Percentiles rank a stretch among this genome's conserved stretches.
phyloP scores from a whole-genome alignment of 2,329 filamentous ascomycete genomes.

The Xylariomycetidae sp. region DNA sequence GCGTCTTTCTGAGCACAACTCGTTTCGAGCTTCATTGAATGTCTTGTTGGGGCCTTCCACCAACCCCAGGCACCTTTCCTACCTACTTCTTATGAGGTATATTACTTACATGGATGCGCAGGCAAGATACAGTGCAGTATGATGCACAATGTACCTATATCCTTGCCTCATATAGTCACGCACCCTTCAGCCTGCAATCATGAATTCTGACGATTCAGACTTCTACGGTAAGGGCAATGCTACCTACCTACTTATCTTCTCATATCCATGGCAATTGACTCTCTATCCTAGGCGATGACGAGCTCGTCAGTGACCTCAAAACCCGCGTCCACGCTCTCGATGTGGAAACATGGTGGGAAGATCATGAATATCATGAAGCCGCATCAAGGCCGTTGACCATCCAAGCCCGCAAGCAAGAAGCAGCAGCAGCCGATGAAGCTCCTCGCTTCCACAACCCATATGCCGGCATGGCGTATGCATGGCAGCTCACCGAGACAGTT shows the following conservation, averaged over 20 bases:
- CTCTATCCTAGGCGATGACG: constrained; percentile 46
- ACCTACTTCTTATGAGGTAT: too few species aligned
- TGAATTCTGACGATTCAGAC: constrained; percentile 48
- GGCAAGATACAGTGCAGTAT: too few species aligned
- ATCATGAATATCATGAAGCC: constrained; percentile 14
- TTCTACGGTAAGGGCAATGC: constrained; percentile 54
- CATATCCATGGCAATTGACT: constrained; percentile 7
- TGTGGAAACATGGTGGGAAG: not conserved
- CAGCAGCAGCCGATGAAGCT: constrained; percentile 3
- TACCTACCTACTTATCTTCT: constrained; percentile 1
- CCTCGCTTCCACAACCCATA: constrained; percentile 53
- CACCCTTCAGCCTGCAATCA: constrained; percentile 15
- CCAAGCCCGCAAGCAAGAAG: constrained; percentile 14
- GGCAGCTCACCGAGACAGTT: constrained; percentile 61
- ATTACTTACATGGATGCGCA: too few species aligned
- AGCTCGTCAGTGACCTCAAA: constrained; percentile 42
- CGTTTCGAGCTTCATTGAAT: too few species aligned
- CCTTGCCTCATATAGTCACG: too few species aligned
- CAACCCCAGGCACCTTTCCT: too few species aligned
- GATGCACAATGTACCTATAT: too few species aligned
- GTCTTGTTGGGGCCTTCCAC: too few species aligned
- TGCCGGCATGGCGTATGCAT: constrained; percentile 48
- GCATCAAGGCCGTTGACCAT: constrained; percentile 16
- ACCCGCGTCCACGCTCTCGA: constrained; percentile 33
- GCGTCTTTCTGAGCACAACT: too few species aligned